Base-by-base conservation (phyloP, 805 yeast genomes). In the Myxozyma nipponensis region DNA sequence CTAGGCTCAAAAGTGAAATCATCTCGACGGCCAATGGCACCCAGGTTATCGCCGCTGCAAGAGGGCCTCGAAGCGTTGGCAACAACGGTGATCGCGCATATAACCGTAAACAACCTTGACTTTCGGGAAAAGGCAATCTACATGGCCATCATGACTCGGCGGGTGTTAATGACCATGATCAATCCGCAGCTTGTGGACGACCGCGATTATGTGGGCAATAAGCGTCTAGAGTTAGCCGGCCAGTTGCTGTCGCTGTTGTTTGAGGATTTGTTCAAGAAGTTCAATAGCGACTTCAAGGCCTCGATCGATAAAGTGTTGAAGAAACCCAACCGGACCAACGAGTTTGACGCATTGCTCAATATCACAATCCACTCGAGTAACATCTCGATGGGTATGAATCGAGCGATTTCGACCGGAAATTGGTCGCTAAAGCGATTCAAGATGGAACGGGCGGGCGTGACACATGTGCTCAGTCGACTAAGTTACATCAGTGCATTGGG, bases 401-500 rank as follows among this genome's bases (percentile, higher is more conserved):
- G 98, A 63, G 97, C 99, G 39, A 93, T 93, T 42, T 90, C 98
- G 15, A 93, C 99, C 0, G 99, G 99, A 61, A 93, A 93, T 68
- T 93, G 99, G 99, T 88, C 97, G 2, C 77, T 93, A 65, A 93
- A 93, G 71, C 85, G 99, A 73, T 93, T 93, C 76, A 91, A 90
- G 83, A 93, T 93, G 99, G 98, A 93, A 71, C 80, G 98, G 55
- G 98, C 98, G 0, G 98, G 98, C 72, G 98, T 93, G 46, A 93
- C 98, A 2, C 98, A 93, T 67, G 97, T 93, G 36, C 74, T 93
- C 49, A 84, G 95, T 52, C 79, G 98, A 64, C 72, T 93, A 51
- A 86, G 96, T 19, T 93, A 88, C 67, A 91, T 93, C 41, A 83
- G 95, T 6, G 98, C 98, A 0, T 72, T 93, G 54, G 98, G 98